Percentiles rank a stretch among this genome's conserved stretches.
Evolutionary conservation across 192 early-diverging fungal genomes (phyloP).

Genomic region (Mortierella claussenii): DNA sequence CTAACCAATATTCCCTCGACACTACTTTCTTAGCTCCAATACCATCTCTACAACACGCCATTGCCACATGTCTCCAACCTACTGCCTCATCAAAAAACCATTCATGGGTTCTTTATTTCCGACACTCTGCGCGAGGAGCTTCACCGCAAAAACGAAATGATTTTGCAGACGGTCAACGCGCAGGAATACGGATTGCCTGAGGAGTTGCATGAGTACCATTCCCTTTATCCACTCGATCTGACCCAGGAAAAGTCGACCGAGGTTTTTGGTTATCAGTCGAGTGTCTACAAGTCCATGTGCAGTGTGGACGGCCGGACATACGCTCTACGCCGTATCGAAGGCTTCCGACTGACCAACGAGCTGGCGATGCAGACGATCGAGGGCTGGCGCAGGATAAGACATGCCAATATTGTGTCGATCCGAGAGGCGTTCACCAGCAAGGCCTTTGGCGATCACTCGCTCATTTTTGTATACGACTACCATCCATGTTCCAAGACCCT

Average conservation of each 20-base stretch:
- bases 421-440: conserved; percentile 96
- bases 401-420: conserved; percentile 87
- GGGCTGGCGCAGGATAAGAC: conserved; percentile 83
- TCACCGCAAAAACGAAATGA: conserved; percentile 74
- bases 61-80: conserved; percentile 77
- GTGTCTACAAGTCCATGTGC: conserved; percentile 88
- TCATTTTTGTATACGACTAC: conserved; percentile 97
- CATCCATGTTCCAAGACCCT: conserved; percentile 85
- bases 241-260: conserved; percentile 64
- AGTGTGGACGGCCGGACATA: conserved; percentile 89
- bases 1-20: no score
- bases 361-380: conserved; percentile 86
- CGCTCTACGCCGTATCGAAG: conserved; percentile 84
- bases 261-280: conserved; percentile 76
- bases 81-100: conserved; percentile 78
- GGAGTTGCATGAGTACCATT: conserved; percentile 93
- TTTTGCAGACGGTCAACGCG: conserved; percentile 57
- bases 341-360: conserved; percentile 80
- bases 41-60: conserved; percentile 82
- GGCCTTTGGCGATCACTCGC: conserved; percentile 95
- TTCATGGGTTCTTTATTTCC: conserved; percentile 87
- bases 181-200: conserved; percentile 72
- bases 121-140: conserved; percentile 87
- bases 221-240: conserved; percentile 73
- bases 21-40: conserved; percentile 76